Conservation (phyloP, 805 yeast species). For the Yarrowia sp. region DNA sequence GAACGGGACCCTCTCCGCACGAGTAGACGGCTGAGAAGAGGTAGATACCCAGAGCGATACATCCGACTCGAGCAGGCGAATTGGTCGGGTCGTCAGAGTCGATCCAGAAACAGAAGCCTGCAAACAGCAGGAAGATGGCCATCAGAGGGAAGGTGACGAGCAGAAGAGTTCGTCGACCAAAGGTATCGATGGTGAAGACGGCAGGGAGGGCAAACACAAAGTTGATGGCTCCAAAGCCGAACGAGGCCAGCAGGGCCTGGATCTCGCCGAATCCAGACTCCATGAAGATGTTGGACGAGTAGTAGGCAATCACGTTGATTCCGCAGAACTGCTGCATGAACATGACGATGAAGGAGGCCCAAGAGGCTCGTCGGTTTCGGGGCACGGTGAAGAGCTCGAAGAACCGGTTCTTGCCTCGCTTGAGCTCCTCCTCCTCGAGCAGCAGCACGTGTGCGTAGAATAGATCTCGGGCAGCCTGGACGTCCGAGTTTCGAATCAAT, state of each 20-base stretch:
- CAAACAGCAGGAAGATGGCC: conserved; percentile 59
- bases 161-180: conserved; percentile 71
- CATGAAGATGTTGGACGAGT: conserved; percentile 76
- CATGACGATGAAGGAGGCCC: conserved; percentile 83
- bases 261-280: conserved; percentile 69
- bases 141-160: conserved; percentile 66
- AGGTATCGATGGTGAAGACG: conserved; percentile 75
- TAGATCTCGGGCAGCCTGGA: conserved; percentile 70
- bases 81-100: conserved; percentile 51
- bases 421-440: conserved; percentile 52
- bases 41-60: conserved; percentile 76
- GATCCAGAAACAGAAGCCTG: conserved; percentile 73
- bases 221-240: conserved; percentile 86
- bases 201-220: conserved; percentile 86
- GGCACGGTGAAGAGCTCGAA: conserved; percentile 64
- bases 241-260: conserved; percentile 75
- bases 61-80: conserved; percentile 60
- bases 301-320: conserved; percentile 85
- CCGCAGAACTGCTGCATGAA: conserved; percentile 94
- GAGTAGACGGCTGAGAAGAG: conserved; percentile 76
- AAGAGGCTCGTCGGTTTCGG: conserved; percentile 82
- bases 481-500: conserved; percentile 55
- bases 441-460: conserved; percentile 63
- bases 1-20: conserved; percentile 88
- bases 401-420: conserved; percentile 50